These are phyloP conservation scores for Cordyceps militaris DNA, from an alignment of 2,329 filamentous ascomycete species.

Conservation along the genomic window DNA sequence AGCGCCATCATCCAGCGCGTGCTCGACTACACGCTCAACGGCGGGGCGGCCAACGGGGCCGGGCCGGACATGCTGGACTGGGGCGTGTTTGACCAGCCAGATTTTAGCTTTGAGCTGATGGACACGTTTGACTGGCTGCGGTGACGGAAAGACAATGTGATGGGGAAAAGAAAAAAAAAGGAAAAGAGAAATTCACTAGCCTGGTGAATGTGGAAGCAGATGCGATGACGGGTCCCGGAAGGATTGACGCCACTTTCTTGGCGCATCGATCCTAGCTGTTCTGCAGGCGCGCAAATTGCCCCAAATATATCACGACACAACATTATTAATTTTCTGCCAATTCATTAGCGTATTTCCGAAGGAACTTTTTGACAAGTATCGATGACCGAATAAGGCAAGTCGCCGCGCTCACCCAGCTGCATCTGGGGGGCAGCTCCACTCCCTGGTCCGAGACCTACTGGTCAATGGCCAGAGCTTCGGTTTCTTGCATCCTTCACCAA, in stretches of 20 bases:
- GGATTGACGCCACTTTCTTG: too few relatives aligned
- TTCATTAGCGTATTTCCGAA: neutral
- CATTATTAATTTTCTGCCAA: too few relatives aligned
- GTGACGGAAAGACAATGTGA: too few relatives aligned
- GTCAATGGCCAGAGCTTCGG: too few relatives aligned
- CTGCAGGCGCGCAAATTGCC: too few relatives aligned
- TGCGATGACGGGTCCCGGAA: too few relatives aligned
- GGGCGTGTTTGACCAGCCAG: conserved; percentile 17
- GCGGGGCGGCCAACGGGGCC: conserved; percentile 17
- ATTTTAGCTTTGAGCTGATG: conserved; percentile 35
- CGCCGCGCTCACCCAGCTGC: neutral
- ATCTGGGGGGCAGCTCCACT: neutral
- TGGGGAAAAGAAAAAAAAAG: too few relatives aligned
- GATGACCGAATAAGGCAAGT: neutral
- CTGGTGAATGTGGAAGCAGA: too few relatives aligned
- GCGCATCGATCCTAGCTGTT: too few relatives aligned
- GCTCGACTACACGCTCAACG: conserved; percentile 42
- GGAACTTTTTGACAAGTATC: neutral
- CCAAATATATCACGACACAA: too few relatives aligned
- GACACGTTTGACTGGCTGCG: conserved; percentile 35
- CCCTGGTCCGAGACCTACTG: neutral
- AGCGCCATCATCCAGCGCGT: conserved; percentile 43
- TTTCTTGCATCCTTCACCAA: too few relatives aligned
- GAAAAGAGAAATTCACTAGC: too few relatives aligned
- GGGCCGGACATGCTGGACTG: conserved; percentile 29